A percentile compares a stretch with the other conserved stretches of the same genome.
These are phyloP conservation scores for Cladosporium sp. DNA, from an alignment of 2,329 filamentous ascomycete genomes.

Conservation along the genomic window DNA sequence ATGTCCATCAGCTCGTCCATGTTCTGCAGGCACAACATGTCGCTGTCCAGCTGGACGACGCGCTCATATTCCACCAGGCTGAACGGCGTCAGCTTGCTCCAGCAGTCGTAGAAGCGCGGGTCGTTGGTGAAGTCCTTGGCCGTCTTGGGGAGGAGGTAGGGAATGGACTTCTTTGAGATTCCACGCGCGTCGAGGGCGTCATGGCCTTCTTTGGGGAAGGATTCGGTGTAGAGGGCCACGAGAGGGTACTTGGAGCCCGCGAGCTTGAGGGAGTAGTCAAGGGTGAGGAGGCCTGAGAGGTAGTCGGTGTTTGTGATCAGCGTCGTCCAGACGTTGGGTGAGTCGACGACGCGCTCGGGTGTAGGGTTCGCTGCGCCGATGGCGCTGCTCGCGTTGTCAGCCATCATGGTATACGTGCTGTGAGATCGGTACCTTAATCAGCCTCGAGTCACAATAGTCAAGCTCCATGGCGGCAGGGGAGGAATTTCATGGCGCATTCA, in stretches of 20 bases:
- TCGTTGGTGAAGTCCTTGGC: conserved; percentile 67
- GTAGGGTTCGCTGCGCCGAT: conserved; percentile 23
- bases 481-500: too few relatives aligned
- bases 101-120: conserved; percentile 82
- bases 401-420: conserved; percentile 11
- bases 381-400: conserved; percentile 11
- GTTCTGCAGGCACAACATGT: conserved; percentile 77
- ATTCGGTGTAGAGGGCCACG: conserved; percentile 74
- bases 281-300: conserved; percentile 73
- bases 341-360: conserved; percentile 27
- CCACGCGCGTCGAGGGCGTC: conserved; percentile 61
- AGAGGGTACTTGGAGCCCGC: conserved; percentile 66
- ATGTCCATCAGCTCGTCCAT: conserved; percentile 94
- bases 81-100: conserved; percentile 80
- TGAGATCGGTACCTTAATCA: background rate
- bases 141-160: conserved; percentile 62
- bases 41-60: conserved; percentile 77
- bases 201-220: conserved; percentile 63
- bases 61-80: conserved; percentile 68
- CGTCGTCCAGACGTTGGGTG: conserved; percentile 68
- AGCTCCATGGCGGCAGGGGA: background rate
- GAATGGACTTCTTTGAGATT: conserved; percentile 64
- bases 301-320: conserved; percentile 81
- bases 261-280: conserved; percentile 68
- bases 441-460: background rate